Percentiles rank a stretch among this genome's conserved stretches.
phyloP scores from a whole-genome alignment of 495 filamentous ascomycete species.

The Talaromyces adpressus region DNA sequence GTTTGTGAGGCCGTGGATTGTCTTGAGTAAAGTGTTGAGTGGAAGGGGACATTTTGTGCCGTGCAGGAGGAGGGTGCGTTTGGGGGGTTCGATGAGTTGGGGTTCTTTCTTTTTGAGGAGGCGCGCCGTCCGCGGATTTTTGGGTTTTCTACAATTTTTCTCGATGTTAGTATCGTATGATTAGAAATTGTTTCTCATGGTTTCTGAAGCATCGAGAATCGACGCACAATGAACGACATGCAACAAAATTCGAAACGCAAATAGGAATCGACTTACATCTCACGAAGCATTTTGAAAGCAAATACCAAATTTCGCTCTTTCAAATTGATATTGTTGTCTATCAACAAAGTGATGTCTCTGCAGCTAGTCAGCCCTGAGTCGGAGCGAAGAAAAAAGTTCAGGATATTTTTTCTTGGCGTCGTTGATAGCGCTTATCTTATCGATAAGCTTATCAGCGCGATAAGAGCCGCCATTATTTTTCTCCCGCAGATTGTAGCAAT shows the following conservation, averaged over 20 bases:
- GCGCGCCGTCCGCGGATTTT: slow-evolving; percentile 89
- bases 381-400: slow-evolving; percentile 5
- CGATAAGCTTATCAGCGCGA: slow-evolving; percentile 5
- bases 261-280: slow-evolving; percentile 33
- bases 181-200: background rate
- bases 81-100: slow-evolving; percentile 81
- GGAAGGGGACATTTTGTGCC: slow-evolving; percentile 74
- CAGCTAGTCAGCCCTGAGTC: background rate
- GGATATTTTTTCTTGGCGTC: slow-evolving; percentile 1
- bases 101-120: slow-evolving; percentile 84
- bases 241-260: slow-evolving; percentile 5
- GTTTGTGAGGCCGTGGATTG: slow-evolving; percentile 74
- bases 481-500: too few relatives aligned
- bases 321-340: background rate
- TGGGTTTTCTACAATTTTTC: slow-evolving; percentile 63
- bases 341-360: background rate
- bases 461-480: too few relatives aligned
- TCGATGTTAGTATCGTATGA: background rate
- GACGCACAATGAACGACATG: slow-evolving; percentile 1
- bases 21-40: slow-evolving; percentile 70
- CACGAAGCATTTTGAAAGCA: slow-evolving; percentile 34
- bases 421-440: slow-evolving; percentile 5
- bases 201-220: background rate
- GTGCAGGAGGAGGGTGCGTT: slow-evolving; percentile 77
- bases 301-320: background rate